These are phyloP conservation scores for Spergularia marina DNA, from an alignment of 148 eudicot genomes.

Conservation along the genomic window DNA sequence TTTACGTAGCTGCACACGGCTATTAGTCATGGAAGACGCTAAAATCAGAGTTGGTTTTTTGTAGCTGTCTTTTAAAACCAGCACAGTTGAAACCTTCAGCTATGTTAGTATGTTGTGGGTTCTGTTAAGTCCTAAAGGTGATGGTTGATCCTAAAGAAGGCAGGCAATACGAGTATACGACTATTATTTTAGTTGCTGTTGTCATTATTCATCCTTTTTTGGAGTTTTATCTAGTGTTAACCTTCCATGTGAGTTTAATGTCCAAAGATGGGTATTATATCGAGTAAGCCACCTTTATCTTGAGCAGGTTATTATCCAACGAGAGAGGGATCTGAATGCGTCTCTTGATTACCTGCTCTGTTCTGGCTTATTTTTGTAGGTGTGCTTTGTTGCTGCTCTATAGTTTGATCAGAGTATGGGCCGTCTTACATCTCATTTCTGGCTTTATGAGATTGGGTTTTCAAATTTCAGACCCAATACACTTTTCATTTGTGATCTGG, in stretches of 20 bases:
- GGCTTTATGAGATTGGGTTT: background rate
- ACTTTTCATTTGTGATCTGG: background rate
- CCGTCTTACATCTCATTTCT: background rate
- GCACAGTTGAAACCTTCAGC: background rate
- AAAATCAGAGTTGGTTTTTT: too few species aligned
- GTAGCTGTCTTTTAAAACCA: too few species aligned
- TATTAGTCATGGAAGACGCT: too few species aligned
- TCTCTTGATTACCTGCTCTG: background rate
- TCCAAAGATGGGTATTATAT: background rate
- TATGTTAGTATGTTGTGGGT: background rate
- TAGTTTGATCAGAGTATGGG: conserved; percentile 15
- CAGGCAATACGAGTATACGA: background rate
- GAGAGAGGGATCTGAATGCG: background rate
- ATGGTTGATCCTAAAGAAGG: background rate
- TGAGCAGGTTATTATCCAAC: background rate
- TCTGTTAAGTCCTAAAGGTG: conserved; percentile 1
- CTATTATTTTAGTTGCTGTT: background rate
- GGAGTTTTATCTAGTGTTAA: background rate
- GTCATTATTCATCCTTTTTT: background rate
- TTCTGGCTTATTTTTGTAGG: background rate
- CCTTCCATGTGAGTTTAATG: background rate
- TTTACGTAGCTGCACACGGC: too few species aligned
- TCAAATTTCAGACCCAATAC: conserved; percentile 7
- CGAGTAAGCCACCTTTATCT: background rate
- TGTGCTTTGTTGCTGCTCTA: background rate